Base-by-base conservation (phyloP, 2,329 filamentous ascomycete species). In the Aspergillus tamarii region DNA sequence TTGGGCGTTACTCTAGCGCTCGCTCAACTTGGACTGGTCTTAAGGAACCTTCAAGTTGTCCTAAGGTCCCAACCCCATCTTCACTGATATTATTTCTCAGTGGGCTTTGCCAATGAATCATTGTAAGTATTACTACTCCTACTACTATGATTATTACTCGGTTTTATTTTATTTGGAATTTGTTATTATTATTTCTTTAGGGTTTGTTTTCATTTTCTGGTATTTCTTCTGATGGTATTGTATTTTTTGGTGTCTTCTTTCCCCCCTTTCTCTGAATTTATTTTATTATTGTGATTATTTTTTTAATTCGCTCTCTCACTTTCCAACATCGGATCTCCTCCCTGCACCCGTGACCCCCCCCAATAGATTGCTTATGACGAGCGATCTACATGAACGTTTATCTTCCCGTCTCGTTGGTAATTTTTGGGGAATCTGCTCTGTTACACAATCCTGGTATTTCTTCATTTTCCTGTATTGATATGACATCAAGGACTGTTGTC, bases 1-100 rank as follows among this genome's bases (percentile, higher is more conserved):
- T 64, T 68, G 62, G 66, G 64, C 64, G 67, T 70, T 62, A 64
- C 62, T 67, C 64, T 61, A 64, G 69, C 69, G 69, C 70, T 65
- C 67, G 65, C 58, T 72, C 62, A 66, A 59, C 53, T 62, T 59
- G 41, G 65, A 57, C 66, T 67, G 67, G 65, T 69, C 61, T 69
- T 65, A 64, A 71, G 65, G 58, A 64, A 69, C 62, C 69, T 55
- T 36, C 34, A 36, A 36, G 34, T 36, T 36, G 34, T 36, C 34
- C 58, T 55, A 60, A 48, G 23, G 21, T 21, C 43, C 43, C 21
- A 23, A 46, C 43, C 21, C 11, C 41, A 43, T 46, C n/a, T n/a
- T 50, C 23, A 28, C 8, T 50, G 23, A 28, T 11, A 26, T 41
- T 43, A 55, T 46, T 54, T 59, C 26, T 45, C 14, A 12, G 53